Base-by-base conservation (phyloP, 148 eudicot species). In the Vaccinium corymbosum region DNA sequence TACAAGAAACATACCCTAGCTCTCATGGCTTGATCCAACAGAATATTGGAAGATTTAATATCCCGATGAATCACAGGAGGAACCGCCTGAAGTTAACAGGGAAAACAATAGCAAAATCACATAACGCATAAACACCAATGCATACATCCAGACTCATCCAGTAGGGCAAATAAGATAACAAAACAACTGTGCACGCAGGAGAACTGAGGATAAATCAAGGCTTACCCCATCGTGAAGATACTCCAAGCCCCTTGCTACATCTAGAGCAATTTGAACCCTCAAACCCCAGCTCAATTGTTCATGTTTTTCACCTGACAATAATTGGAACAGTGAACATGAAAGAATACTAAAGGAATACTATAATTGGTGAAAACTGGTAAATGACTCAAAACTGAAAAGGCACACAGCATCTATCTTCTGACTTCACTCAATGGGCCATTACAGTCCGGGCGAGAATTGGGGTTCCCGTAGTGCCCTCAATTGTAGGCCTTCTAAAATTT, bases 171-270 rank as follows among this genome's bases (percentile, higher is more conserved):
- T 55, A 56, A 19, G n/a, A 27, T 57, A 17, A 53, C 19, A 48
- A 53, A 72, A 7, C 12, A 15, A 2, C 6, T 71, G 55, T 7
- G 12, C 25, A 17, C 15, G 73, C 20, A 53, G 72, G 17, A 80
- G 55, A 35, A 50, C 22, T 4, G 38, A 4, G 2, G 46, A 1
- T 10, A 84, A 10, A 57, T 29, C 11, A 38, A 11, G 59, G 85
- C 84, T 83, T 89, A 97, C 99, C 87, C 99, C 99, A 80, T 94
- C 99, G 83, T 97, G 99, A 83, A 97, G 99, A 91, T 97, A 97
- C 80, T 97, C 98, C 90, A 97, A 85, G 61, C 98, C 99, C 85
- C 97, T 92, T 14, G 98, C 93, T 59, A 97, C 95, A 89, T 97
- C 99, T 70, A 93, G 88, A 49, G 95, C 97, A 87, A 97, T 88